Evolutionary conservation across 1,284 basidiomycete genomes (phyloP).

Genomic region (Heterobasidion annosum): DNA sequence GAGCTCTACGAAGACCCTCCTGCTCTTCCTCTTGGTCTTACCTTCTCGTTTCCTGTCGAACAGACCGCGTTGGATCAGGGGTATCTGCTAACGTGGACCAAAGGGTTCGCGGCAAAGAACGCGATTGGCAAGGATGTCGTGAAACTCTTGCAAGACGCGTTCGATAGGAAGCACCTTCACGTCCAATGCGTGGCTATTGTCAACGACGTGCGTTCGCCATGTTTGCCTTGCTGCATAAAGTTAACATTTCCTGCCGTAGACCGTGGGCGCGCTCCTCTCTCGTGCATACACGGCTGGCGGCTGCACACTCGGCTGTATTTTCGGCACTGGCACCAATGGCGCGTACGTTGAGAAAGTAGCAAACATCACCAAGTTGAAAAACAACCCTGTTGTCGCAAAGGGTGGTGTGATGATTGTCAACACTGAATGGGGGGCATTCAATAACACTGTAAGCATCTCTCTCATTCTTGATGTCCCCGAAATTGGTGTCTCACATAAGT

Average conservation of each 20-base stretch:
- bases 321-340: slow-evolving; percentile 97
- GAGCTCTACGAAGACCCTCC: slow-evolving; percentile 19
- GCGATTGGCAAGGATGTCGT: slow-evolving; percentile 93
- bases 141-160: slow-evolving; percentile 85
- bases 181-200: slow-evolving; percentile 93
- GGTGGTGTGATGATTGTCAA: slow-evolving; percentile 91
- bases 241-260: slow-evolving; percentile 36
- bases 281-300: slow-evolving; percentile 88
- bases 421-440: slow-evolving; percentile 96
- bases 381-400: slow-evolving; percentile 43
- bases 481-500: background rate
- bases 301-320: slow-evolving; percentile 84
- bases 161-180: slow-evolving; percentile 90
- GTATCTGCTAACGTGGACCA: slow-evolving; percentile 94
- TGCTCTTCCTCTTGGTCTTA: slow-evolving; percentile 79
- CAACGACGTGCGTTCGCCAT: slow-evolving; percentile 70
- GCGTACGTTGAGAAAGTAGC: slow-evolving; percentile 88
- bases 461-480: slow-evolving; percentile 3
- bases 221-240: slow-evolving; percentile 5
- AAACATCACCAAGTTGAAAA: slow-evolving; percentile 79
- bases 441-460: slow-evolving; percentile 62
- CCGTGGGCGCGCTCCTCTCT: slow-evolving; percentile 90
- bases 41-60: slow-evolving; percentile 96
- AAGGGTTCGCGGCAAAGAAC: slow-evolving; percentile 87
- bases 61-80: slow-evolving; percentile 90